Evolutionary conservation across 306 rosid species (phyloP), one percentile per base, ranked within the genome.

Genomic region (Fragaria vesca): DNA sequence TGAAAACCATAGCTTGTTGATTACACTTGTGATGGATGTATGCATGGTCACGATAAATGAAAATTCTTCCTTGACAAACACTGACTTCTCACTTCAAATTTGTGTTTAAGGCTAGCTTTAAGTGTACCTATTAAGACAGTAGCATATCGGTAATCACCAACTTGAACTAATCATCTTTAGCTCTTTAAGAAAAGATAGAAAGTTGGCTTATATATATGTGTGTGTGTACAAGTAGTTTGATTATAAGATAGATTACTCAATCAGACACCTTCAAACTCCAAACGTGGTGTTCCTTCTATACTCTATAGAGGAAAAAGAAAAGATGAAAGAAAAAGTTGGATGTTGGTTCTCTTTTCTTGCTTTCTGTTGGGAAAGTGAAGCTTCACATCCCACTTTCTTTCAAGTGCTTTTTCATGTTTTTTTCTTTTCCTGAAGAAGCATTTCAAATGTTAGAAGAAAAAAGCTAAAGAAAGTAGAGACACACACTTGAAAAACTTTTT

Each of bases 311-410:
- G 16, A 5, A 26, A 30, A 55, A 46, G 15, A 51, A 68, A 2
- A 15, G 8, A 73, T n/a, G 55, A 51, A 13, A 20, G 52, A 58
- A 9, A 72, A 63, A 38, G 80, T 47, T 57, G 58, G 76, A 74
- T 47, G 76, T 55, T 76, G 57, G 66, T 65, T 71, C 62, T 66
- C 69, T 69, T 62, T 60, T 48, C 60, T 79, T 40, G 62, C 69
- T 82, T 61, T 63, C 70, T 24, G 68, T 58, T 58, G 28, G 42
- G 70, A 78, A 72, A 81, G 76, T 67, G 67, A 61, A 48, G 74
- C 77, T 71, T 82, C 79, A 24, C 74, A 75, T 67, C 70, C 69
- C 81, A 57, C 73, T 82, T 66, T 54, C 72, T 81, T 52, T 46
- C 24, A n/a, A 38, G 17, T 30, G 73, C 84, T 73, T 69, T 79